Percentiles rank a stretch among this genome's conserved stretches.
phyloP scores from a whole-genome alignment of 164 flowering plant species.

The Akebia trifoliata region DNA sequence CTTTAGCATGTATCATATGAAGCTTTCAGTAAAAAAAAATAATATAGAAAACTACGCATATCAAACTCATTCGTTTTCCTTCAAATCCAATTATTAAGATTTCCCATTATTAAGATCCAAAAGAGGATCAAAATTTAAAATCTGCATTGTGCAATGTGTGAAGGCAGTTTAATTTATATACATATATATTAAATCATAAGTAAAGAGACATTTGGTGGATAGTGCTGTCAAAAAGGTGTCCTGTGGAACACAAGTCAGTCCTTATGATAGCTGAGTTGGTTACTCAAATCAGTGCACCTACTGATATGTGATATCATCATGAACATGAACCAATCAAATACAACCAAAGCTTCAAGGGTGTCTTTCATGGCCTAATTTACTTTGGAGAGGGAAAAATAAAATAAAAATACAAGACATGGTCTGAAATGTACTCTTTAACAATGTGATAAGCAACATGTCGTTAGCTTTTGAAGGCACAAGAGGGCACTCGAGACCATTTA shows the following conservation, averaged over 20 bases:
- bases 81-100: no score
- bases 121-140: no score
- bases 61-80: no score
- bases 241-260: background rate
- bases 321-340: background rate
- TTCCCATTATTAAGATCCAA: no score
- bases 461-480: background rate
- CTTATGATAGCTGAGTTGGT: slow-evolving; percentile 12
- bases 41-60: no score
- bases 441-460: background rate
- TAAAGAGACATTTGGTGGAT: slow-evolving; percentile 1
- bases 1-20: no score
- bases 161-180: no score
- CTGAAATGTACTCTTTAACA: background rate
- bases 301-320: background rate
- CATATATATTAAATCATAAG: background rate
- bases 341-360: background rate
- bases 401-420: background rate
- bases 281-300: slow-evolving; percentile 5
- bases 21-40: no score
- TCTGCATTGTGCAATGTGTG: no score
- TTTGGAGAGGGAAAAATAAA: background rate
- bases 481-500: background rate
- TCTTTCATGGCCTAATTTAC: slow-evolving; percentile 1
- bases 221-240: background rate